Percentiles rank a stretch among this genome's conserved stretches.
Conservation (phyloP, 805 yeast species). For the Teunomyces atbi region DNA sequence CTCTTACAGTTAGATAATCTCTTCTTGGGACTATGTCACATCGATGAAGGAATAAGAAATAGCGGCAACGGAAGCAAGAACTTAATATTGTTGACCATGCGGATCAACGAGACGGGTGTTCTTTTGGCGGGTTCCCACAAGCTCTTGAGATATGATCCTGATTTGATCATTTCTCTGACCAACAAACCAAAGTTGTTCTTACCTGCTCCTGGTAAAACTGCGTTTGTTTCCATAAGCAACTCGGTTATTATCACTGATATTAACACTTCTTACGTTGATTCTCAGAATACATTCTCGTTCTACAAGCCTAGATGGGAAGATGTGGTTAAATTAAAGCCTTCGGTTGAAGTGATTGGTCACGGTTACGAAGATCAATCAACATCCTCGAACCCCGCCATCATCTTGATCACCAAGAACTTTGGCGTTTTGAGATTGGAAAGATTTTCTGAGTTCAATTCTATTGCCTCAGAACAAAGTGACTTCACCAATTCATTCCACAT, state of each 20-base stretch:
- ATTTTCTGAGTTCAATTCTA: slow-evolving; percentile 21
- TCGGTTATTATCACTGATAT: slow-evolving; percentile 69
- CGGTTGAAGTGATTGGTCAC: slow-evolving; percentile 54
- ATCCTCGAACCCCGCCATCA: slow-evolving; percentile 44
- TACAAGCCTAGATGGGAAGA: slow-evolving; percentile 77
- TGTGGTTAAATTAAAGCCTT: slow-evolving; percentile 53
- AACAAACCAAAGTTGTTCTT: slow-evolving; percentile 49
- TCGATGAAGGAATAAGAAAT: slow-evolving; percentile 14
- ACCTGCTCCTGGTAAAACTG: slow-evolving; percentile 59
- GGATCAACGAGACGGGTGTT: slow-evolving; percentile 50
- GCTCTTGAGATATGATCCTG: slow-evolving; percentile 43
- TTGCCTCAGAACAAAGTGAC: slow-evolving; percentile 14
- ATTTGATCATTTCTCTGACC: slow-evolving; percentile 2
- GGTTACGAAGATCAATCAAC: slow-evolving; percentile 49
- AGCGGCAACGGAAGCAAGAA: slow-evolving; percentile 19
- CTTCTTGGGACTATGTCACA: slow-evolving; percentile 40
- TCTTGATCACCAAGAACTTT: slow-evolving; percentile 46
- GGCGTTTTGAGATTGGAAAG: slow-evolving; percentile 66
- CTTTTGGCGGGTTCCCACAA: slow-evolving; percentile 64
- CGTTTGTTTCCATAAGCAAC: slow-evolving; percentile 57
- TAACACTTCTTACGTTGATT: slow-evolving; percentile 30
- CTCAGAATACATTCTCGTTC: slow-evolving; percentile 20
- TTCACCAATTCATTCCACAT: slow-evolving; percentile 27
- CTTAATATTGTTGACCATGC: slow-evolving; percentile 52
- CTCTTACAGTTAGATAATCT: slow-evolving; percentile 31